phyloP scores from a whole-genome alignment of 768 basidiomycete species.

The Phylloporus rhodoxanthus region DNA sequence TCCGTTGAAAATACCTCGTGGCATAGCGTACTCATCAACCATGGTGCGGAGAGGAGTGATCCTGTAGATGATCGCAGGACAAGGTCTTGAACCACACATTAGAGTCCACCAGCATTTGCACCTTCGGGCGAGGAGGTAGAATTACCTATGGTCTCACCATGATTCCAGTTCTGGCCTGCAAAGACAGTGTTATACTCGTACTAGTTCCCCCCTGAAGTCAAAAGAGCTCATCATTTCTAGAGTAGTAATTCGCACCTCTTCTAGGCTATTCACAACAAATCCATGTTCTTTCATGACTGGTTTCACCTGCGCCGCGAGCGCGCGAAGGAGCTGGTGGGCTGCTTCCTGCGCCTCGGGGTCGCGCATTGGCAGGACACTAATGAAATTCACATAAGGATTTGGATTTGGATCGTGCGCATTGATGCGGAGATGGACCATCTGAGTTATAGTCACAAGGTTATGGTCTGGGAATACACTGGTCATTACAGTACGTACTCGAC shows the following conservation, averaged over 20 bases:
- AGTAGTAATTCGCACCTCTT: constrained; percentile 51
- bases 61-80: constrained; percentile 63
- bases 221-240: background rate
- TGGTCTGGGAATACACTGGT: too few species aligned
- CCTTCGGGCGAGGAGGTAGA: background rate
- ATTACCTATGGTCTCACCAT: constrained; percentile 71
- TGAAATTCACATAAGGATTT: constrained; percentile 74
- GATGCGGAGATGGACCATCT: constrained; percentile 65
- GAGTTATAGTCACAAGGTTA: background rate
- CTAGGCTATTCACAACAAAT: constrained; percentile 69
- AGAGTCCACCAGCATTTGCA: background rate
- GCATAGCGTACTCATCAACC: constrained; percentile 73
- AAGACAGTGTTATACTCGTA: constrained; percentile 77
- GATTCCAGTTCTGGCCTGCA: constrained; percentile 80
- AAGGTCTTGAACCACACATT: constrained; percentile 51
- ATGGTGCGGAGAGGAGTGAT: constrained; percentile 54
- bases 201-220: constrained; percentile 31
- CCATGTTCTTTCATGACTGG: constrained; percentile 80
- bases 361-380: constrained; percentile 46
- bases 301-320: constrained; percentile 76
- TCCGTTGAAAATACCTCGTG: constrained; percentile 57
- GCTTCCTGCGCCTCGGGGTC: constrained; percentile 49
- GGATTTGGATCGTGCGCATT: constrained; percentile 69
- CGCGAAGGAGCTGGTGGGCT: constrained; percentile 66
- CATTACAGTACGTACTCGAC: background rate